Conservation (phyloP, 2,329 filamentous ascomycete species). For the Nemania sp. region DNA sequence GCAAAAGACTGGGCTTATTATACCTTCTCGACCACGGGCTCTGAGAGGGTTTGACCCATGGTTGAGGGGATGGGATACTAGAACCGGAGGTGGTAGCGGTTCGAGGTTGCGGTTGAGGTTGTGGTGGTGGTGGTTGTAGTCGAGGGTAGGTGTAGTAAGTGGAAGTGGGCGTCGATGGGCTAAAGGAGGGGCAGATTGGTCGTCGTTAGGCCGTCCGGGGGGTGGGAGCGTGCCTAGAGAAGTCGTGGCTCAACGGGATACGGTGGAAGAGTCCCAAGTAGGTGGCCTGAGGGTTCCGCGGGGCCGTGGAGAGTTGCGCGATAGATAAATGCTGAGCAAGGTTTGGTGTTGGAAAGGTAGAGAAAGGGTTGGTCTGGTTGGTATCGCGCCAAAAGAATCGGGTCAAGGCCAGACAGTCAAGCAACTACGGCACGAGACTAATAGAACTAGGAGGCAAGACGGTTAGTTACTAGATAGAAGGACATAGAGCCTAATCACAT, state of each 20-base stretch:
- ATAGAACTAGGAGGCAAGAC: slow-evolving; percentile 15
- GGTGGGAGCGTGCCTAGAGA: slow-evolving; percentile 43
- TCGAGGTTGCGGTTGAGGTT: slow-evolving; percentile 42
- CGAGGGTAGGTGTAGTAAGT: slow-evolving; percentile 25
- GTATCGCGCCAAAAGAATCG: slow-evolving; percentile 35
- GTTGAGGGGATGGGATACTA: slow-evolving; percentile 53
- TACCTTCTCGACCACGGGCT: slow-evolving; percentile 99
- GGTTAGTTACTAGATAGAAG: slow-evolving; percentile 31
- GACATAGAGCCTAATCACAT: slow-evolving; percentile 27
- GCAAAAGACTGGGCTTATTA: slow-evolving; percentile 56
- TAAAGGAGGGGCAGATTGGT: slow-evolving; percentile 41
- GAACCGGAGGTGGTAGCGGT: slow-evolving; percentile 35
- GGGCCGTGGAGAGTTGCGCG: slow-evolving; percentile 20
- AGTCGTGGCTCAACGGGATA: slow-evolving; percentile 27
- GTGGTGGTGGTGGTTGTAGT: not conserved
- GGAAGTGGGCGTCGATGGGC: slow-evolving; percentile 44
- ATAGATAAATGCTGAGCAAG: slow-evolving; percentile 13
- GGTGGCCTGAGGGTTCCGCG: slow-evolving; percentile 8
- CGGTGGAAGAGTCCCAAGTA: slow-evolving; percentile 3
- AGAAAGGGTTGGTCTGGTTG: slow-evolving; percentile 18
- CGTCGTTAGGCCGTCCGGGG: slow-evolving; percentile 37
- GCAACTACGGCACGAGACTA: slow-evolving; percentile 32
- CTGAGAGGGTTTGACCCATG: slow-evolving; percentile 99
- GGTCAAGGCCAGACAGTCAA: slow-evolving; percentile 27
- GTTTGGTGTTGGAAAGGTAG: slow-evolving; percentile 21